Conservation (phyloP, 768 basidiomycete species). For the Tulasnella sp. region DNA sequence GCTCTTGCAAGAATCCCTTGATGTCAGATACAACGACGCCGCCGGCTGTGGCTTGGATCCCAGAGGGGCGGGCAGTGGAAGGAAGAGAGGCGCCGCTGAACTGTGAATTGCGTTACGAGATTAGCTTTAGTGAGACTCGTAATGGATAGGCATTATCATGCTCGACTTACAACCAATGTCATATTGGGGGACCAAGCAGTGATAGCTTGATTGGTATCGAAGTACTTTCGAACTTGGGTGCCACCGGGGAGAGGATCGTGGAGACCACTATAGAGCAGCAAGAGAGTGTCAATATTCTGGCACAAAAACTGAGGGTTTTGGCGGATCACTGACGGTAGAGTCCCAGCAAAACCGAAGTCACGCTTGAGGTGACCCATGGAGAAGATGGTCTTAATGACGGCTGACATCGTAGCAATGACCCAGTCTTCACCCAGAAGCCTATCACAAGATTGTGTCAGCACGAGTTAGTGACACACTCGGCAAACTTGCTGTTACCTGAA, state of each 20-base stretch:
- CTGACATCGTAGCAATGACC: not conserved
- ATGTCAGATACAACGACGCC: not conserved
- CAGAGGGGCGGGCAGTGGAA: not conserved
- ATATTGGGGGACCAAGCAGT: not conserved
- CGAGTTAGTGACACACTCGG: not conserved
- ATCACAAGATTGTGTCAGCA: not conserved
- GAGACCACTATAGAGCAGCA: not conserved
- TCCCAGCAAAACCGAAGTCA: not conserved
- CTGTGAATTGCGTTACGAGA: not conserved
- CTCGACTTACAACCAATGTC: not conserved
- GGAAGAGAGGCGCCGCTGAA: not conserved
- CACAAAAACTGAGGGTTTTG: not conserved
- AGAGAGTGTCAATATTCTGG: not conserved
- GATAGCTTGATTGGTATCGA: not conserved
- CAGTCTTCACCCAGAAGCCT: conserved; percentile 2
- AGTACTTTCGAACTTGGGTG: not conserved
- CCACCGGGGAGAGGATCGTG: conserved; percentile 1
- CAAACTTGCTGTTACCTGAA: not conserved
- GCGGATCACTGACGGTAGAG: not conserved
- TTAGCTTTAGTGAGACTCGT: not conserved
- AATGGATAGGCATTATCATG: too few relatives aligned
- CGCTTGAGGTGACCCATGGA: not conserved
- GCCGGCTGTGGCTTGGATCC: not conserved
- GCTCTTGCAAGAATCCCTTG: not conserved
- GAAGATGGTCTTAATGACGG: conserved; percentile 4